Base-by-base conservation (phyloP, 805 yeast genomes). In the Lipomyces starkeyi region DNA sequence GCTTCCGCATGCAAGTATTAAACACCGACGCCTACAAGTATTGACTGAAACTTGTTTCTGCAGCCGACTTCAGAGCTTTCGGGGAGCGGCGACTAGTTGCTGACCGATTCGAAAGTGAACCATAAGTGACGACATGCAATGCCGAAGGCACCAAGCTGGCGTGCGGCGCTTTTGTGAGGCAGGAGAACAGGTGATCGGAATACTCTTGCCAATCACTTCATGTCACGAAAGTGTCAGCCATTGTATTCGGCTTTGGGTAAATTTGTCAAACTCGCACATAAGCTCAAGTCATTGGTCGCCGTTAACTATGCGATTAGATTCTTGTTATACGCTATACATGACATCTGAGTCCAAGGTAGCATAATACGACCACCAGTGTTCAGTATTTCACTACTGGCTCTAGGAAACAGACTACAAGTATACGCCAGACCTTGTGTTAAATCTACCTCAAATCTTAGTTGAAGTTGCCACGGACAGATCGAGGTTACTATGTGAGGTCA, bases 81-180 rank as follows among this genome's bases (percentile, higher is more conserved):
- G 22, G 49, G 22, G 49, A 43, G 49, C 20, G 5, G 49, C 43
- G 43, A 37, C 43, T 0, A 29, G 43, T 13, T 37, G 43, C 17
- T 8, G 17, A 11, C 43, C 6, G 43, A 37, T 37, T 9, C 17
- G 43, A 11, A 13, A 13, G 43, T 13, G 49, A 25, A 5, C 13
- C 1, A 2, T 43, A 7, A n/a, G 49, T 43, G 49, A 43, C 49
- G 49, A 43, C 7, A 43, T 43, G 49, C 49, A 43, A 43, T 43
- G 49, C 20, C 11, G 49, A 6, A 4, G 13, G 9, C 49, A 17
- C 20, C 49, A 17, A 43, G 2, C 8, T 17, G 49, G 7, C 13
- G 49, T 43, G 49, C 49, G 49, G 49, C 49, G 49, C 49, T 43
- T 43, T n/a, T 43, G 49, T 43, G 20, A 43, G 49, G 49, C 9